Evolutionary conservation across 148 eudicot species (phyloP).

Genomic region (Chenopodium suecicum): DNA sequence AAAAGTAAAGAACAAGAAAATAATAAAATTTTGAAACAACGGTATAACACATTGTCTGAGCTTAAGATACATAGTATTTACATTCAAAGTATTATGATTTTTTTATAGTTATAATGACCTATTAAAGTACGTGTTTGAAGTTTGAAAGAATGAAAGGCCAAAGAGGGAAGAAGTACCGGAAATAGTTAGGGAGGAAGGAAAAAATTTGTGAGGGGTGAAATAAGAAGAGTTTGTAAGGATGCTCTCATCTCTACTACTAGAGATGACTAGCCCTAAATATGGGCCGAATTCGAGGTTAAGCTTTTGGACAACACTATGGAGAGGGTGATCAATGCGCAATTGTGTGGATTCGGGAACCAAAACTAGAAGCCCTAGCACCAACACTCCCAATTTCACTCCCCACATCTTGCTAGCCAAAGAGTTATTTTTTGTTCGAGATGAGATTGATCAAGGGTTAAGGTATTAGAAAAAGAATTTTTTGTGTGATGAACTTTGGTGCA

Average conservation of each 20-base stretch:
- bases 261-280: constrained; percentile 18
- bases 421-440: neutral
- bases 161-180: constrained; percentile 4
- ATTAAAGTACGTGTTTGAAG: too few relatives aligned
- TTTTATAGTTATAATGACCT: too few relatives aligned
- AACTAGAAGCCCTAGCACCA: constrained; percentile 24
- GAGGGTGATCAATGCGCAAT: constrained; percentile 17
- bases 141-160: neutral
- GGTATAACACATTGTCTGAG: neutral
- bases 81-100: too few relatives aligned
- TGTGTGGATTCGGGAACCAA: constrained; percentile 30
- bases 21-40: too few relatives aligned
- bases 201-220: constrained; percentile 1
- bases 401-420: neutral
- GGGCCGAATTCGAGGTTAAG: constrained; percentile 17
- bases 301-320: constrained; percentile 10
- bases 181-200: constrained; percentile 18
- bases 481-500: neutral
- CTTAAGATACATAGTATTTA: too few relatives aligned
- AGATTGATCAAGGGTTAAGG: neutral
- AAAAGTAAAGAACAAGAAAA: too few relatives aligned
- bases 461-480: neutral
- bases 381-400: neutral
- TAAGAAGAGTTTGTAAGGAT: constrained; percentile 9
- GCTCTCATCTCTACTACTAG: constrained; percentile 3